Evolutionary conservation across 768 basidiomycete genomes (phyloP).

Genomic region (Pleurotus ostreatus): DNA sequence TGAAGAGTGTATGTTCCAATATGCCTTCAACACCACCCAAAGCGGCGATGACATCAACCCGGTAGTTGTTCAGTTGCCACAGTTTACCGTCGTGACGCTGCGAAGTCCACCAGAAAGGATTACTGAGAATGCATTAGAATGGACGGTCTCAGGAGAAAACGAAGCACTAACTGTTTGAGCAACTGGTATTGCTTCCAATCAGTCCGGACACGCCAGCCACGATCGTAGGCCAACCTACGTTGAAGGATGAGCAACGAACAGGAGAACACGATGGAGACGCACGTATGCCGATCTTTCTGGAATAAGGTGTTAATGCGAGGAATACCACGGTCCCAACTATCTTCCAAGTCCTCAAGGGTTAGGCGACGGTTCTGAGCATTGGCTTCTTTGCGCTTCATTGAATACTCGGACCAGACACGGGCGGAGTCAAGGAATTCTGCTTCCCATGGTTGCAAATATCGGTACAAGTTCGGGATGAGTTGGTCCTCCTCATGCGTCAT

Average conservation of each 20-base stretch:
- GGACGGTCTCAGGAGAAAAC: background rate
- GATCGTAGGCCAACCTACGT: constrained; percentile 87
- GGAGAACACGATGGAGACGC: constrained; percentile 19
- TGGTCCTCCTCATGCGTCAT: constrained; percentile 96
- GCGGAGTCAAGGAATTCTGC: constrained; percentile 97
- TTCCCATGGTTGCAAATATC: constrained; percentile 96
- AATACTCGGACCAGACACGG: constrained; percentile 99
- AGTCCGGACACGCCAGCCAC: constrained; percentile 96
- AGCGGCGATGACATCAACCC: constrained; percentile 98
- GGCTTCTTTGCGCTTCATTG: constrained; percentile 99
- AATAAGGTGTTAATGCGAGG: constrained; percentile 98
- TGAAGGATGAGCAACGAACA: background rate
- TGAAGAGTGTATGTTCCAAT: constrained; percentile 94
- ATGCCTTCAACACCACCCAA: constrained; percentile 96
- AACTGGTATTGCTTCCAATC: constrained; percentile 98
- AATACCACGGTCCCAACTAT: constrained; percentile 98
- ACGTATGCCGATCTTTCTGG: constrained; percentile 97
- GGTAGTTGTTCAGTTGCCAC: constrained; percentile 97
- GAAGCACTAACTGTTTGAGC: constrained; percentile 69
- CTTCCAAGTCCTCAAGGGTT: constrained; percentile 96
- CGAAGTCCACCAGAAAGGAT: constrained; percentile 99
- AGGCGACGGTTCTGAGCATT: constrained; percentile 96
- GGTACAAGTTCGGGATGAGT: constrained; percentile 94
- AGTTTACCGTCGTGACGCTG: constrained; percentile 95
- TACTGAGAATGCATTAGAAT: constrained; percentile 39